Evolutionary conservation across 306 rosid species (phyloP), one percentile per base, ranked within the genome.

Genomic region (Vachellia pachyceras): DNA sequence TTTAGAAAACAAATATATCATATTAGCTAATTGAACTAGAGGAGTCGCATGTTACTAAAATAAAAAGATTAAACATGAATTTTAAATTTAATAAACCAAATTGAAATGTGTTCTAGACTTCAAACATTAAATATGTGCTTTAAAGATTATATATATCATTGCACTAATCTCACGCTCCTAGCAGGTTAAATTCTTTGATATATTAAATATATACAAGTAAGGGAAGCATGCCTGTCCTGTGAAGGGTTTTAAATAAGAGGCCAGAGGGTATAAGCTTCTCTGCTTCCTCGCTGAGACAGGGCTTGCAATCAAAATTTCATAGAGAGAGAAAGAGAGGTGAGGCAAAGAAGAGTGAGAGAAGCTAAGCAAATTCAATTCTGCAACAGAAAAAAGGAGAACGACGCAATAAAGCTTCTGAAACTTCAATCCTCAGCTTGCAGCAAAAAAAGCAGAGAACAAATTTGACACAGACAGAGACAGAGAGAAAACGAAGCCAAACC

Each of bases 311-410:
- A 52, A 67, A 78, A 55, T 40, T n/a, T 47, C 35, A 18, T 50
- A 14, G 55, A 69, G 33, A 78, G 75, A 39, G 61, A 71, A 41
- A 33, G 50, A 46, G 23, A 33, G n/a, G 20, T 46, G 55, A 35
- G 61, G 35, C 55, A 33, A 12, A 35, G 69, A 55, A 35, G 69
- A 55, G 58, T 25, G 29, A 35, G 70, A 33, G 47, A 45, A 18
- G 14, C 29, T 22, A 40, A 60, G 23, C n/a, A 47, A 47, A 40
- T 75, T 57, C 25, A 39, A 20, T 6, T 14, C 55, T 35, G 45
- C 44, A 68, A 40, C 50, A 18, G 11, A 36, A 4, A 39, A 61
- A 63, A 6, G 23, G 11, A 72, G 11, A 63, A 29, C 7, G 17
- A 29, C 7, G 17, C 41, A 17, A 65, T n/a, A 65, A 64, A 75